Base-by-base conservation (phyloP, 192 early-diverging fungal species). In the Dissophora globulifera region DNA sequence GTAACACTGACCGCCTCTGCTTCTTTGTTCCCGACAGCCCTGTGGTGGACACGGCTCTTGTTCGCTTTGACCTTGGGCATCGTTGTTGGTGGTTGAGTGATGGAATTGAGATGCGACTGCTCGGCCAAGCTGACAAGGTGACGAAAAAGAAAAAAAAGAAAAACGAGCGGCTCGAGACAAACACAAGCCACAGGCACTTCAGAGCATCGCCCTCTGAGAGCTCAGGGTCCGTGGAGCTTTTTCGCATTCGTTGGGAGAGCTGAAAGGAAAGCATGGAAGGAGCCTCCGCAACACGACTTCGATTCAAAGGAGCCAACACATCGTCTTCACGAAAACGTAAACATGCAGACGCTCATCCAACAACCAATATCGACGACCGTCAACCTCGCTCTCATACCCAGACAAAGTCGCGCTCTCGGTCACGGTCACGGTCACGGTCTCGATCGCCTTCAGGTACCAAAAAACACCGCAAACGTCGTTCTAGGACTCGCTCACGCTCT, bases 41-140 rank as follows among this genome's bases (percentile, higher is more conserved):
- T 76, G 52, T 76, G 72, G 38, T 76, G 72, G 12, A 76, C 58
- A 49, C 72, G 63, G 29, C 48, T 67, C 40, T 76, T 76, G 42
- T 52, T 49, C n/a, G 57, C 58, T 56, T 66, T 65, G 58, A 76
- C 72, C 47, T 76, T 76, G 20, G 72, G 72, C 72, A 76, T 76
- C n/a, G 54, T 11, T 57, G 12, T 35, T 30, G 10, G 45, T 47
- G 19, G n/a, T n/a, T n/a, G n/a, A n/a, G n/a, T n/a, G n/a, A n/a
- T n/a, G n/a, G n/a, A n/a, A n/a, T n/a, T n/a, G n/a, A n/a, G n/a
- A n/a, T n/a, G n/a, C n/a, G n/a, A n/a, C n/a, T n/a, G n/a, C n/a
- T n/a, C n/a, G n/a, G n/a, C n/a, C n/a, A n/a, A n/a, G n/a, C n/a
- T n/a, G n/a, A n/a, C n/a, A n/a, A n/a, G n/a, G n/a, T n/a, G n/a